Conservation (phyloP, 2,329 filamentous ascomycete species). For the Coniella lustricola region DNA sequence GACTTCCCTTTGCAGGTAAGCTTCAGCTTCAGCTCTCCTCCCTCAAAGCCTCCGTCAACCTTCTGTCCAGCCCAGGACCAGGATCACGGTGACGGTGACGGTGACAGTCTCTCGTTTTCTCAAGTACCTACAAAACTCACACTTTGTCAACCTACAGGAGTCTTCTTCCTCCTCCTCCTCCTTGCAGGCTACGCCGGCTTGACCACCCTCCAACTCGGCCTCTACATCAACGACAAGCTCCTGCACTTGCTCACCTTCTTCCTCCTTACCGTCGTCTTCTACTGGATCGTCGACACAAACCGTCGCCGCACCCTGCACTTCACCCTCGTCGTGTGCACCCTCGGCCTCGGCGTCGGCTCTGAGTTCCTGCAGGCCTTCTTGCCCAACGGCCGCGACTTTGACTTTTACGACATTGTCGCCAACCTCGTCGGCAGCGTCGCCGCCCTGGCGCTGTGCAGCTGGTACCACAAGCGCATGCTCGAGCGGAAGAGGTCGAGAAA, state of each 20-base stretch:
- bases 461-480: conserved; percentile 95
- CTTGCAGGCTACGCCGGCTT: conserved; percentile 75
- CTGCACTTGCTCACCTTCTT: conserved; percentile 88
- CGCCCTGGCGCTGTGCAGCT: conserved; percentile 68
- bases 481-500: conserved; percentile 73
- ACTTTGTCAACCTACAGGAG: conserved; percentile 45
- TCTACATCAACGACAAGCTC: conserved; percentile 76
- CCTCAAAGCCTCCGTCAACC: background rate
- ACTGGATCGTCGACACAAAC: conserved; percentile 92
- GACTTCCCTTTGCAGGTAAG: conserved; percentile 79
- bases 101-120: too few species aligned
- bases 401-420: conserved; percentile 78
- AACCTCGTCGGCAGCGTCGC: conserved; percentile 74
- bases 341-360: conserved; percentile 62
- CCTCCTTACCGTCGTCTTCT: conserved; percentile 77
- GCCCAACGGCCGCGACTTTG: conserved; percentile 64
- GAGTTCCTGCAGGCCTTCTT: conserved; percentile 71
- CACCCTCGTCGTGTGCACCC: conserved; percentile 73
- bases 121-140: background rate
- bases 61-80: background rate
- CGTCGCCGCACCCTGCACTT: conserved; percentile 79
- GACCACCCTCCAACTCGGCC: conserved; percentile 50
- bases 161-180: conserved; percentile 64
- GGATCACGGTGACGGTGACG: background rate
- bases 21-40: conserved; percentile 24